Percentiles rank a stretch among this genome's conserved stretches.
These are phyloP conservation scores for Botrytis porri DNA, from an alignment of 2,329 filamentous ascomycete species.

Conservation along the genomic window DNA sequence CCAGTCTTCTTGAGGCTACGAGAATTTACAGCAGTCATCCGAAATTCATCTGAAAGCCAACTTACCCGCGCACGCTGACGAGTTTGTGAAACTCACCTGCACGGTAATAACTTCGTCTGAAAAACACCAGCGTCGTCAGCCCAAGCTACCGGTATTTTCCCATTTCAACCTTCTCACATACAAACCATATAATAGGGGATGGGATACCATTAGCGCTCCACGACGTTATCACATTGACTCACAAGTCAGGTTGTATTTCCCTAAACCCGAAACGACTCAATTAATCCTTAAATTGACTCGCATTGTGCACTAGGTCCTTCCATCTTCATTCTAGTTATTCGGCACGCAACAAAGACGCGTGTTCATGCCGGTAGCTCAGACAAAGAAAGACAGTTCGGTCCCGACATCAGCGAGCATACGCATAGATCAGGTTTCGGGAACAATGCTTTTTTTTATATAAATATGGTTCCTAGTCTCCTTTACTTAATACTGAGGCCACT, in stretches of 20 bases:
- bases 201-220: neutral
- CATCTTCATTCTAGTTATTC: neutral
- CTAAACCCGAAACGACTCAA: neutral
- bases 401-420: neutral
- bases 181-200: neutral
- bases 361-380: neutral
- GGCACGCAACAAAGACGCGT: neutral
- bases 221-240: neutral
- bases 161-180: neutral
- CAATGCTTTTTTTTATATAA: neutral
- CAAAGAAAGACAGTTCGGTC: neutral
- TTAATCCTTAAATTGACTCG: neutral
- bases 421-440: neutral
- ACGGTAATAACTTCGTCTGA: neutral
- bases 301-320: neutral
- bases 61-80: neutral
- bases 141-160: neutral
- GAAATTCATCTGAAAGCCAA: no score
- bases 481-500: neutral
- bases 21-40: neutral
- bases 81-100: neutral
- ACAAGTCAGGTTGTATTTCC: neutral
- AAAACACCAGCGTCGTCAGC: neutral
- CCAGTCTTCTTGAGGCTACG: neutral
- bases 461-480: neutral